Conservation (phyloP, 192 early-diverging fungal species). For the Linnemannia hyalina region DNA sequence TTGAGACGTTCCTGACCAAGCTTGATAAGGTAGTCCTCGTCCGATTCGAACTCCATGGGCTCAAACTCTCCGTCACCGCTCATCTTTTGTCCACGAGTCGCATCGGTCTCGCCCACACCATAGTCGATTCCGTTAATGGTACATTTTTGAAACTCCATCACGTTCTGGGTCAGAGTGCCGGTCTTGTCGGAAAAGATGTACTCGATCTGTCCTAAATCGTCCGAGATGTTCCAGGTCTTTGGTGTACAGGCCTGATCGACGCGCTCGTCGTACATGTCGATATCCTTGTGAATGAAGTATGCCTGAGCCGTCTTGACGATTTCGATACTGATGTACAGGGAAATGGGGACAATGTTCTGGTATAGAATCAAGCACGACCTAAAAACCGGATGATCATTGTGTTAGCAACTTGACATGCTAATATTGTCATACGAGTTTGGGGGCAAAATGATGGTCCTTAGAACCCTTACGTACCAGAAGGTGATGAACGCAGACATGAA, state of each 20-base stretch:
- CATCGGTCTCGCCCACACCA: conserved; percentile 74
- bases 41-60: conserved; percentile 40
- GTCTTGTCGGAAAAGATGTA: conserved; percentile 99
- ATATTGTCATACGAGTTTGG: neutral
- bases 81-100: conserved; percentile 59
- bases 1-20: conserved; percentile 56
- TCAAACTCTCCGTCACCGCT: conserved; percentile 48
- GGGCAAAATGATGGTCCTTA: neutral
- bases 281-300: conserved; percentile 91
- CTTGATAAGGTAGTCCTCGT: conserved; percentile 50
- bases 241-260: conserved; percentile 85
- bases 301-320: conserved; percentile 93
- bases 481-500: conserved; percentile 75
- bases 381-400: neutral
- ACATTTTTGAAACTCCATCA: conserved; percentile 96
- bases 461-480: conserved; percentile 69
- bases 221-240: conserved; percentile 90
- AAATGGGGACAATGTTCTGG: conserved; percentile 97
- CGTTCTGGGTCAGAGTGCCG: conserved; percentile 95
- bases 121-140: conserved; percentile 89
- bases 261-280: conserved; percentile 90
- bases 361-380: conserved; percentile 91
- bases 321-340: conserved; percentile 94
- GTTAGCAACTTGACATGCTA: neutral
- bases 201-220: conserved; percentile 96